phyloP scores from a whole-genome alignment of 345 rosid species.

The Luvunga scandens region DNA sequence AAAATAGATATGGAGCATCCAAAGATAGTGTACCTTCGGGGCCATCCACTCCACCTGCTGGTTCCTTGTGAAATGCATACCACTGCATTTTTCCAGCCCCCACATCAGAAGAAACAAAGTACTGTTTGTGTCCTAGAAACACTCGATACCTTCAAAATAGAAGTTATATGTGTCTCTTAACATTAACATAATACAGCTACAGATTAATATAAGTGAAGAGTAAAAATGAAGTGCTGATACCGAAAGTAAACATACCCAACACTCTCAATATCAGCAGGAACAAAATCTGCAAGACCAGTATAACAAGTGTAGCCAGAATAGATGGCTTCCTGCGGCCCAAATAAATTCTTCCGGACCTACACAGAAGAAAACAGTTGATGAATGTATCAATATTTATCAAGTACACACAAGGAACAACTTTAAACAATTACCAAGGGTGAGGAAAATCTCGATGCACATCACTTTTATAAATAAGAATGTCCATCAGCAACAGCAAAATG shows the following conservation, averaged over 20 bases:
- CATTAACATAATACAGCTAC: neutral
- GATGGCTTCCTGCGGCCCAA: conserved; percentile 66
- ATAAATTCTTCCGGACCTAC: conserved; percentile 82
- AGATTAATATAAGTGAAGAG: neutral
- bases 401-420: conserved; percentile 26
- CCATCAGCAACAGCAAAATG: neutral
- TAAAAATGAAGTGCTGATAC: conserved; percentile 6
- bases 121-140: conserved; percentile 92
- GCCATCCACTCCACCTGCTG: conserved; percentile 72
- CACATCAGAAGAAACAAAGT: conserved; percentile 95
- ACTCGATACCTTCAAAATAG: conserved; percentile 66
- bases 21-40: conserved; percentile 46
- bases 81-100: conserved; percentile 99
- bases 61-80: conserved; percentile 88
- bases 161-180: conserved; percentile 5
- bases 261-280: conserved; percentile 87
- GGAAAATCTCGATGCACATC: neutral
- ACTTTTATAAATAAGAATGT: neutral
- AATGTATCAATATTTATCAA: conserved; percentile 45
- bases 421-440: neutral
- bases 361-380: neutral
- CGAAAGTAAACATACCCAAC: conserved; percentile 62
- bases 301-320: conserved; percentile 95
- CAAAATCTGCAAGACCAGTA: conserved; percentile 88
- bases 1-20: conserved; percentile 9